A percentile compares a stretch with the other conserved stretches of the same genome.
Evolutionary conservation across 495 filamentous ascomycete genomes (phyloP).

Genomic region (Collariella sp.): DNA sequence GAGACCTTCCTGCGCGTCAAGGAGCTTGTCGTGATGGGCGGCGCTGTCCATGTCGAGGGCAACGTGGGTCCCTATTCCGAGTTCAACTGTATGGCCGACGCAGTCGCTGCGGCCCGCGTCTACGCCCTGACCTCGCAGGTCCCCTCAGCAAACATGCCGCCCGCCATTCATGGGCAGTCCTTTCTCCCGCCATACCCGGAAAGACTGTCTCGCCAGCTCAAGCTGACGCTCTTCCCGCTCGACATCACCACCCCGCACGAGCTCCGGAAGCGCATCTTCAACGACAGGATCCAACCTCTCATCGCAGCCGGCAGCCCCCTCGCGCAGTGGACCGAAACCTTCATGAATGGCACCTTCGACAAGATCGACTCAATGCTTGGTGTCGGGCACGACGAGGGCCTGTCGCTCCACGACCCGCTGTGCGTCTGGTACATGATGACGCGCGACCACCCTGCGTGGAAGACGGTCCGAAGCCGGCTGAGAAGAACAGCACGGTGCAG

Average conservation of each 20-base stretch:
- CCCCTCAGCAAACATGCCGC: conserved; percentile 62
- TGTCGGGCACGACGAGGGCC: conserved; percentile 44
- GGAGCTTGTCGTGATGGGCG: conserved; percentile 95
- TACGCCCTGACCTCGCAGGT: conserved; percentile 79
- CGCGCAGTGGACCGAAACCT: conserved; percentile 71
- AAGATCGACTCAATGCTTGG: conserved; percentile 59
- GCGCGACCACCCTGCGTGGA: conserved; percentile 42
- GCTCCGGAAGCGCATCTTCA: conserved; percentile 53
- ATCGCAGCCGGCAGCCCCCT: conserved; percentile 59
- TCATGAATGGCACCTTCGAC: conserved; percentile 65
- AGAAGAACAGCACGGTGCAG: conserved; percentile 41
- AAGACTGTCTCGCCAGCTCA: conserved; percentile 55
- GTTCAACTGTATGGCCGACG: conserved; percentile 79
- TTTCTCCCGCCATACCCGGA: conserved; percentile 57
- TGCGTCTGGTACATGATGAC: conserved; percentile 81
- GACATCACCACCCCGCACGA: conserved; percentile 78
- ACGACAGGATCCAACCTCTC: conserved; percentile 41
- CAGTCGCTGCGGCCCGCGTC: conserved; percentile 76
- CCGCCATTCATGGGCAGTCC: conserved; percentile 33
- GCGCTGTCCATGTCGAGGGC: conserved; percentile 66
- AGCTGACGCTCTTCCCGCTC: conserved; percentile 73
- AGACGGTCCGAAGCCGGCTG: conserved; percentile 44
- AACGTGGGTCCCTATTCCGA: conserved; percentile 76
- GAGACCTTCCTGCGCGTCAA: conserved; percentile 81
- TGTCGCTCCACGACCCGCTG: conserved; percentile 82